Conservation (phyloP, 495 filamentous ascomycete species). For the Alectoria sarmentosa region DNA sequence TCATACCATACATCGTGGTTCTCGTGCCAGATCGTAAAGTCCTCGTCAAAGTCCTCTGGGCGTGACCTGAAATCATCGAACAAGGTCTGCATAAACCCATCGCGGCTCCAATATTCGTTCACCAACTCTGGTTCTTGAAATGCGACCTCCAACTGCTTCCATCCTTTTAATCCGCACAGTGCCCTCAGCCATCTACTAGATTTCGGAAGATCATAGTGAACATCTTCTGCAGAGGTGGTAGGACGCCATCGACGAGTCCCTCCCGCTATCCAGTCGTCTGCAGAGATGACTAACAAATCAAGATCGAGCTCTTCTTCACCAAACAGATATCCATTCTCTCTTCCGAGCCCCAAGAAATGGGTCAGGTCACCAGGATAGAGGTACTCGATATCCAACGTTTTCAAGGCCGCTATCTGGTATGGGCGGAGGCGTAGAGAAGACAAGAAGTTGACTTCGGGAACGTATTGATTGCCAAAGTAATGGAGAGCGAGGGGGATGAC, state of each 20-base stretch:
- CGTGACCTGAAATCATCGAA: neutral
- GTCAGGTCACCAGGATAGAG: neutral
- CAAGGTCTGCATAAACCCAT: neutral
- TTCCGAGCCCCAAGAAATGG: neutral
- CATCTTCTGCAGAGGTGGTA: neutral
- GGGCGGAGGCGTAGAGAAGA: neutral
- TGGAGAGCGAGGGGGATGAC: neutral
- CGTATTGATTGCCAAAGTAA: neutral
- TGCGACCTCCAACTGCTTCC: neutral
- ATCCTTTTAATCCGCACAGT: constrained; percentile 1
- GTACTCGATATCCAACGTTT: neutral
- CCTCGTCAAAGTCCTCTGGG: neutral
- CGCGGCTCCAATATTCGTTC: neutral
- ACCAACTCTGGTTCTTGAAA: neutral
- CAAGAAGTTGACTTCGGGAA: neutral
- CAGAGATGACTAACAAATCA: neutral
- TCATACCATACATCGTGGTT: neutral
- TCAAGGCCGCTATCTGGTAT: constrained; percentile 1
- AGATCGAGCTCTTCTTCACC: neutral
- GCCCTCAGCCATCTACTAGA: neutral
- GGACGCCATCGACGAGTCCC: neutral
- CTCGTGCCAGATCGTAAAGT: neutral
- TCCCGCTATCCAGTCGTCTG: neutral
- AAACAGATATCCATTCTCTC: neutral
- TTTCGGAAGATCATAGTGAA: neutral